These are phyloP conservation scores for Fomitopsis pinicola DNA, from an alignment of 1,284 basidiomycete genomes.

Conservation along the genomic window DNA sequence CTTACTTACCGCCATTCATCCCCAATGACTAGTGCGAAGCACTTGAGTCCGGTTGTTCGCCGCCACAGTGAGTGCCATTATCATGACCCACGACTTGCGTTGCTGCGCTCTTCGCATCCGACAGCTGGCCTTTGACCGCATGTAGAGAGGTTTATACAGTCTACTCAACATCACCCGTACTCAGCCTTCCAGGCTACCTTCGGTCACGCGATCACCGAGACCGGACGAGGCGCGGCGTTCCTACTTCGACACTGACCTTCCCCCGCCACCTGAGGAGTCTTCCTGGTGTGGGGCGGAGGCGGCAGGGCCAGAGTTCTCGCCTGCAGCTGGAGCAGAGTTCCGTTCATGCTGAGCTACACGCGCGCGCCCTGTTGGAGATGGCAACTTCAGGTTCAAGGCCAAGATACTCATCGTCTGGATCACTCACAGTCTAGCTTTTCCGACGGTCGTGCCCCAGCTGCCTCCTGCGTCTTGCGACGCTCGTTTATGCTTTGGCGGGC, in stretches of 20 bases:
- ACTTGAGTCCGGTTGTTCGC: no score
- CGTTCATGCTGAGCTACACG: neutral
- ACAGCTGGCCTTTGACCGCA: no score
- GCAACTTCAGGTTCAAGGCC: neutral
- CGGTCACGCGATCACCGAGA: neutral
- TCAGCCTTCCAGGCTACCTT: no score
- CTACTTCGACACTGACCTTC: neutral
- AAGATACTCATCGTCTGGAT: neutral
- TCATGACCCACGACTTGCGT: no score
- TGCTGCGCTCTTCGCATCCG: no score
- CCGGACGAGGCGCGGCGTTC: neutral
- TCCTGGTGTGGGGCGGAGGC: neutral
- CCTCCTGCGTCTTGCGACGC: conserved; percentile 30
- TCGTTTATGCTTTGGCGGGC: conserved; percentile 41
- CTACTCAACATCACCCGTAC: no score
- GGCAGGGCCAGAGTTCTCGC: neutral
- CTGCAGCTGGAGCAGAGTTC: neutral
- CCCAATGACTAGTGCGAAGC: no score
- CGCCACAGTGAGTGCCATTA: no score
- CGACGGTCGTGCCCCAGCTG: conserved; percentile 29
- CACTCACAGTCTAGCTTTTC: conserved; percentile 36
- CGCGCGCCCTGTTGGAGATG: neutral
- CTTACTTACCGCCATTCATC: no score
- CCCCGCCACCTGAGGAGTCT: neutral
- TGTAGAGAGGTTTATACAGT: no score